phyloP scores from a whole-genome alignment of 2,329 filamentous ascomycete species.

The Grosmannia serpens region DNA sequence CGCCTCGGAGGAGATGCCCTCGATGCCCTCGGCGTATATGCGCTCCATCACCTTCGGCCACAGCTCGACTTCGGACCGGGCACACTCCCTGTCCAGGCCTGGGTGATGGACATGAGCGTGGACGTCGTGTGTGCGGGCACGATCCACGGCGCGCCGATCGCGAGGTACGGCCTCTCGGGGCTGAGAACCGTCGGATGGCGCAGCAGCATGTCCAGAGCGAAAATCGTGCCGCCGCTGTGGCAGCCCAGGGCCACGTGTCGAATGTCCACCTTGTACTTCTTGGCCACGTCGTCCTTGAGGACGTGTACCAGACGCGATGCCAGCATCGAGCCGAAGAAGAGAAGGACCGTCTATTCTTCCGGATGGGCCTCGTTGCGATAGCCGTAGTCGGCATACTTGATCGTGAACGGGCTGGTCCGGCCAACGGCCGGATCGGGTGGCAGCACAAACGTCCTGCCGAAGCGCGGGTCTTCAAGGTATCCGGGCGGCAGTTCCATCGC shows the following conservation, averaged over 20 bases:
- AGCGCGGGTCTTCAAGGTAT: conserved; percentile 13
- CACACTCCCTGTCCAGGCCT: conserved; percentile 5
- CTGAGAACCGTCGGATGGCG: conserved; percentile 18
- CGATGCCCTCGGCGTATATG: conserved; percentile 15
- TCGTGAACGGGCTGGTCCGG: conserved; percentile 8
- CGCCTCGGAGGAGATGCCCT: conserved; percentile 18
- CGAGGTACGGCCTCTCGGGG: conserved; percentile 16
- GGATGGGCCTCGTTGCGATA: conserved; percentile 17
- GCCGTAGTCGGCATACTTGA: conserved; percentile 21
- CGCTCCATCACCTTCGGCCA: conserved; percentile 11
- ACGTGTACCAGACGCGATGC: conserved; percentile 19
- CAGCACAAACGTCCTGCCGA: conserved; percentile 15
- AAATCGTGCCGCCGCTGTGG: conserved; percentile 21
- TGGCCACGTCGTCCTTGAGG: conserved; percentile 22
- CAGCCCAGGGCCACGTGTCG: conserved; percentile 17
- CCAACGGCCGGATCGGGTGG: conserved; percentile 12
- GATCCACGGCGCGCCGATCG: conserved; percentile 21
- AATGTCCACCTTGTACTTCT: conserved; percentile 18
- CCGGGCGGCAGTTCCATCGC: background rate
- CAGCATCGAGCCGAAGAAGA: conserved; percentile 19
- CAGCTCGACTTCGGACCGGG: conserved; percentile 13
- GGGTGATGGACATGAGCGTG: conserved; percentile 12
- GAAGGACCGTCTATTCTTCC: conserved; percentile 16
- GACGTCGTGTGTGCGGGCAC: conserved; percentile 16
- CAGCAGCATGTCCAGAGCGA: conserved; percentile 19